Evolutionary conservation across 177 flowering plant species (phyloP).

Genomic region (Vitis hybrid): DNA sequence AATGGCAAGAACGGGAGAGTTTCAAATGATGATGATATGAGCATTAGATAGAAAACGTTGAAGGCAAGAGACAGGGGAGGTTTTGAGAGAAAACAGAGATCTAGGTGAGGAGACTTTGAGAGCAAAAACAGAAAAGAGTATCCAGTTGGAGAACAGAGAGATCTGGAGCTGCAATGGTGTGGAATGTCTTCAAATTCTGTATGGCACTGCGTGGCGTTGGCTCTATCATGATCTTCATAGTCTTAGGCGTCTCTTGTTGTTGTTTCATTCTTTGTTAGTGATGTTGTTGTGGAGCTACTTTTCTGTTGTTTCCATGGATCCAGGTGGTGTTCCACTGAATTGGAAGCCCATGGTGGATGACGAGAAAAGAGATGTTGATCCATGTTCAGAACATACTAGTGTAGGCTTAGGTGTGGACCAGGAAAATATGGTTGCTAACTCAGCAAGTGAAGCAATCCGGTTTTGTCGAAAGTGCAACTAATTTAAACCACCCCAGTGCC

Average conservation of each 20-base stretch:
- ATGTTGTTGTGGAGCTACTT: slow-evolving; percentile 16
- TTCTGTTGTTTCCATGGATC: slow-evolving; percentile 59
- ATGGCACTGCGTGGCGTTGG: slow-evolving; percentile 76
- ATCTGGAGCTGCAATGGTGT: too few species aligned
- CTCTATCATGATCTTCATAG: slow-evolving; percentile 79
- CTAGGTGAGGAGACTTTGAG: too few species aligned
- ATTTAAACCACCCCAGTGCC: slow-evolving; percentile 86
- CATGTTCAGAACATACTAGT: slow-evolving; percentile 35
- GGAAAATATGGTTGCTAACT: neutral
- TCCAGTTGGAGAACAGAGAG: too few species aligned
- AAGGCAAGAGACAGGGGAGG: too few species aligned
- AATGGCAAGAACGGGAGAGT: too few species aligned
- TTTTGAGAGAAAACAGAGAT: too few species aligned
- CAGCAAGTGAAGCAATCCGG: slow-evolving; percentile 8
- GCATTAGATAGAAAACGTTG: too few species aligned
- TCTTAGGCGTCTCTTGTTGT: slow-evolving; percentile 63
- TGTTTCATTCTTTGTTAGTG: slow-evolving; percentile 78
- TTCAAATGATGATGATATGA: too few species aligned
- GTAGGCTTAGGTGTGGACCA: neutral
- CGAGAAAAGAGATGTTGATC: slow-evolving; percentile 70
- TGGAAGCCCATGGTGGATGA: slow-evolving; percentile 76
- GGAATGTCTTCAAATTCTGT: too few species aligned
- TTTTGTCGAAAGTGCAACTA: slow-evolving; percentile 83
- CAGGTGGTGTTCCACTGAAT: slow-evolving; percentile 62
- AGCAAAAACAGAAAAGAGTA: too few species aligned